Evolutionary conservation across 495 filamentous ascomycete species (phyloP).

Genomic region (Penicillium egyptiacum): DNA sequence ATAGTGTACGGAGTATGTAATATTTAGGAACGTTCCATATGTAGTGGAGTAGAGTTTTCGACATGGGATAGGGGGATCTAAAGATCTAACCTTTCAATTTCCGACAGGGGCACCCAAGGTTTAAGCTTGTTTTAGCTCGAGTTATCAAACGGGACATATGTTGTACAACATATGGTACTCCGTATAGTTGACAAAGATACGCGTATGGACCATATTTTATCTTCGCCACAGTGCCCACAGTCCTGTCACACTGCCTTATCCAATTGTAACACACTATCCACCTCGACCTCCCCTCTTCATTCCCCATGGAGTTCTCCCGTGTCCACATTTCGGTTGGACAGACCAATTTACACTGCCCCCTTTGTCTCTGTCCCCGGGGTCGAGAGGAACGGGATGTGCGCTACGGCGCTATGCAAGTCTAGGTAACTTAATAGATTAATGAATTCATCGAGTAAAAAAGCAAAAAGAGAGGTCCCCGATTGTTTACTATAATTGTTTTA

Average conservation of each 20-base stretch:
- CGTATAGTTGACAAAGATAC: background rate
- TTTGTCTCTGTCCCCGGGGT: slow-evolving; percentile 9
- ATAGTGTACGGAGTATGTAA: background rate
- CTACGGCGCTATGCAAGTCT: slow-evolving; percentile 8
- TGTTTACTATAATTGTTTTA: background rate
- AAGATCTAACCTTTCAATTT: slow-evolving; percentile 13
- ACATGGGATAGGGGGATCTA: slow-evolving; percentile 6
- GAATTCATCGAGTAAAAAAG: background rate
- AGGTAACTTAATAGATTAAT: slow-evolving; percentile 16
- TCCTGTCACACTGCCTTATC: slow-evolving; percentile 1
- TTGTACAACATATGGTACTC: background rate
- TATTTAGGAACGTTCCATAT: background rate
- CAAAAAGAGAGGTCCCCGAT: background rate
- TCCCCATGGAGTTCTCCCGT: slow-evolving; percentile 4
- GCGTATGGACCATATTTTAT: slow-evolving; percentile 11
- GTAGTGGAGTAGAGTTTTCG: background rate
- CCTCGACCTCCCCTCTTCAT: background rate
- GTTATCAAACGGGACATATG: slow-evolving; percentile 1
- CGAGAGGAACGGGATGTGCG: slow-evolving; percentile 8
- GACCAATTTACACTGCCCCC: slow-evolving; percentile 19
- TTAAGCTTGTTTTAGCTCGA: slow-evolving; percentile 23
- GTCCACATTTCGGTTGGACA: slow-evolving; percentile 11
- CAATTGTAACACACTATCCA: background rate
- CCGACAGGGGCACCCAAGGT: slow-evolving; percentile 15
- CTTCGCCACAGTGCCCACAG: slow-evolving; percentile 3